phyloP scores from a whole-genome alignment of 192 early-diverging fungal genomes.

The Backusella tuberculispora region DNA sequence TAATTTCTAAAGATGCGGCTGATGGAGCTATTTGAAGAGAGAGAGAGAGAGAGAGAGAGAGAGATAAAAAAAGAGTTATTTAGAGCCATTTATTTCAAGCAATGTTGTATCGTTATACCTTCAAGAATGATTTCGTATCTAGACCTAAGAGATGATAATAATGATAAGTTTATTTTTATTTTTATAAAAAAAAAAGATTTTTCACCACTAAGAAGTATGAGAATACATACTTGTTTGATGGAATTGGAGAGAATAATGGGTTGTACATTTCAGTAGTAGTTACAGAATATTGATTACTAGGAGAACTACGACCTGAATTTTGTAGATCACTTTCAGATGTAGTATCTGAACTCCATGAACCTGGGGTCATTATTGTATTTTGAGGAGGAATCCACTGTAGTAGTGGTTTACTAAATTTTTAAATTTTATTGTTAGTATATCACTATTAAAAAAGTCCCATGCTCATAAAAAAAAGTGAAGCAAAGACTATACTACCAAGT shows the following conservation, averaged over 20 bases:
- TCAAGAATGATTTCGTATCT: conserved; percentile 9
- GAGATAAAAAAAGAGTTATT: not conserved
- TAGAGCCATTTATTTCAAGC: not conserved
- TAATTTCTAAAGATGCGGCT: conserved; percentile 51
- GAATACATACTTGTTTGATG: not conserved
- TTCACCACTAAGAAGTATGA: too few species aligned
- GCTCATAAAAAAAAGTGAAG: not conserved
- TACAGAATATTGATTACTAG: conserved; percentile 8
- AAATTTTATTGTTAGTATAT: not conserved
- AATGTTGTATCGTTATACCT: not conserved
- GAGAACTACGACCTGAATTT: conserved; percentile 2
- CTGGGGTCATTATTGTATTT: not conserved
- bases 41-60: too few species aligned
- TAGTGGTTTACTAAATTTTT: not conserved
- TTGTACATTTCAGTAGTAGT: not conserved
- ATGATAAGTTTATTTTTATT: too few species aligned
- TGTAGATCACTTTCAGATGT: conserved; percentile 11
- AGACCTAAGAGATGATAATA: not conserved
- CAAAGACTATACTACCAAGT: not conserved
- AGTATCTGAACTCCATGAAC: conserved; percentile 3
- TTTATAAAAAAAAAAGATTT: too few species aligned
- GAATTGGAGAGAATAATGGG: not conserved
- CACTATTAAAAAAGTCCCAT: not conserved
- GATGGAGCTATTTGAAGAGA: conserved; percentile 49
- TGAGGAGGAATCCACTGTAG: not conserved